Base-by-base conservation (phyloP, 805 yeast species). In the Metschnikowia lachancei region DNA sequence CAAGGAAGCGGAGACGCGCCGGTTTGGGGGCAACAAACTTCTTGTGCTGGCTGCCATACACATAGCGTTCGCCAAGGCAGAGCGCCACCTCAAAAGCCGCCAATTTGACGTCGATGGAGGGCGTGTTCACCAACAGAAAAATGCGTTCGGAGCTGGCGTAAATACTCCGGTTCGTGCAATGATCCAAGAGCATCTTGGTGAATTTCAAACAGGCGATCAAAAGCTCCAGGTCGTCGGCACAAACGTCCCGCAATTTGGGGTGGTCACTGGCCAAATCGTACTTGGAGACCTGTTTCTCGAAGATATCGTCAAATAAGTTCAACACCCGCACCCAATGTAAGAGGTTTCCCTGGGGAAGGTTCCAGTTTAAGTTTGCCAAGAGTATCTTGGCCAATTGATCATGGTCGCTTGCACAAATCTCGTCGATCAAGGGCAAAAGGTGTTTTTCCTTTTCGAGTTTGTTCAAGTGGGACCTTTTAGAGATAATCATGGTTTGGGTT, bases 281-380 rank as follows among this genome's bases (percentile, higher is more conserved):
- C 50, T 79, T 79, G 7, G 65, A 65, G 13, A 85, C 76, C 18
- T 76, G 67, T 3, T 58, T 55, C 42, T 81, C 85, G 43, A 87
- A 67, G 6, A 87, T 74, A 11, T 70, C 75, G 60, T 91, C 97
- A 58, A 91, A 80, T 55, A 83, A 72, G 62, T 89, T 85, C 55
- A 92, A 69, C 1, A 87, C 80, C 0, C 84, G 77, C 24, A 87
- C 78, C 94, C 96, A 91, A 49, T 82, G 83, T 50, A 76, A 76
- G 29, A 92, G 64, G 55, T 87, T 85, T 31, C 85, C 87, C 50
- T 81, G 72, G 8, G 88, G 83, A 19, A 82, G 67, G 26, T 76
- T 76, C 89, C 89, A 83, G 14, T 56, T 60, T 49, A 71, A 55
- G 49, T 77, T 69, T 2, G 50, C 51, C 12, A 59, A 58, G 42